Evolutionary conservation across 2,329 filamentous ascomycete species (phyloP).

Genomic region (Rhinocladiella similis): DNA sequence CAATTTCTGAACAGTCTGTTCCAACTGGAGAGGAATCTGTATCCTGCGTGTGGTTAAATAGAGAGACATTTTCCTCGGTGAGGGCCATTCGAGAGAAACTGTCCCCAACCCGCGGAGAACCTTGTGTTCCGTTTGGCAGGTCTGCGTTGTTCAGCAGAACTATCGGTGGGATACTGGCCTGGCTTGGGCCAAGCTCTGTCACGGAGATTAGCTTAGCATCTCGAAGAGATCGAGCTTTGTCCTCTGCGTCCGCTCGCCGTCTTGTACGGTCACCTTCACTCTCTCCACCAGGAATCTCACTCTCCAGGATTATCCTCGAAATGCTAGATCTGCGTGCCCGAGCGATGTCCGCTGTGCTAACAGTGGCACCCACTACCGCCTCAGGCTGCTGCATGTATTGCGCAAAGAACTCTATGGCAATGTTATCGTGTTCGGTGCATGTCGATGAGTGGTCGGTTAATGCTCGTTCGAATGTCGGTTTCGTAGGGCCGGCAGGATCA

Average conservation of each 20-base stretch:
- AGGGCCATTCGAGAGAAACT: slow-evolving; percentile 31
- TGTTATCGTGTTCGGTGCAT: slow-evolving; percentile 24
- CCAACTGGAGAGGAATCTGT: not conserved
- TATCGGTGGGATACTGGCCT: not conserved
- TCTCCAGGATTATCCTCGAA: slow-evolving; percentile 32
- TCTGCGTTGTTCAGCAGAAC: not conserved
- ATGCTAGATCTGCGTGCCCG: slow-evolving; percentile 31
- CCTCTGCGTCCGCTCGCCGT: slow-evolving; percentile 53
- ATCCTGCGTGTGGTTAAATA: slow-evolving; percentile 33
- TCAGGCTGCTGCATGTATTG: not conserved
- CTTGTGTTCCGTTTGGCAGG: not conserved
- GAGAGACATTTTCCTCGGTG: slow-evolving; percentile 57
- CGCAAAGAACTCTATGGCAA: slow-evolving; percentile 22
- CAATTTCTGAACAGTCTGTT: not conserved
- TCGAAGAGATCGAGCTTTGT: slow-evolving; percentile 54
- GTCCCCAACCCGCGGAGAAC: no score
- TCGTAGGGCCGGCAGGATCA: not conserved
- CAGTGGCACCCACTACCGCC: slow-evolving; percentile 25
- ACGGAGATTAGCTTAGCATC: slow-evolving; percentile 57
- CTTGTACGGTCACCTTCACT: slow-evolving; percentile 47
- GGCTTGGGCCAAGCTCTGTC: slow-evolving; percentile 33
- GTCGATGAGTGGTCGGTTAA: slow-evolving; percentile 26
- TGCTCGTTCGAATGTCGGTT: slow-evolving; percentile 9
- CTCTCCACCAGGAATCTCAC: slow-evolving; percentile 14
- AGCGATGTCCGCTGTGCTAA: slow-evolving; percentile 27